phyloP scores from a whole-genome alignment of 2,329 filamentous ascomycete species.

The Delphinella strobiligena region DNA sequence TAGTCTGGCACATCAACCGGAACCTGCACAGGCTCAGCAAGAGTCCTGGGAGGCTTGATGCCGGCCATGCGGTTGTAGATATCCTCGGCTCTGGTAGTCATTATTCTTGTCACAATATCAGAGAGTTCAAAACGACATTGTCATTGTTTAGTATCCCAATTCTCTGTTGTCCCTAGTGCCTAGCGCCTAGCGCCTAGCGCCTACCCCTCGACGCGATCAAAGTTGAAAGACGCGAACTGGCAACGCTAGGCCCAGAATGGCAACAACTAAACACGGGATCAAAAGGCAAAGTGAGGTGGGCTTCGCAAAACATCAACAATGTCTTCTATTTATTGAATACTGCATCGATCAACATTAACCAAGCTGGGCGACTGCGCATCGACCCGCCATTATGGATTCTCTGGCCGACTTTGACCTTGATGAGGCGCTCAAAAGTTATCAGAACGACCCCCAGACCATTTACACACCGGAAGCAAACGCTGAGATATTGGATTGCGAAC shows the following conservation, averaged over 20 bases:
- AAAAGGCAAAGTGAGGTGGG: not conserved
- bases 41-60: conserved; percentile 5
- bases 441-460: conserved; percentile 79
- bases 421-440: conserved; percentile 89
- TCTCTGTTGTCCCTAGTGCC: no score
- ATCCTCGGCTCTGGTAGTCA: not conserved
- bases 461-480: conserved; percentile 76
- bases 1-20: conserved; percentile 7
- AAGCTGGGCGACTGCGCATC: no score
- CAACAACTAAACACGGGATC: not conserved
- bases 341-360: no score
- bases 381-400: conserved; percentile 10
- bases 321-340: no score
- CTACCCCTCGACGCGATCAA: not conserved
- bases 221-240: not conserved
- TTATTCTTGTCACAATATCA: not conserved
- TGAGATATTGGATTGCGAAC: conserved; percentile 80
- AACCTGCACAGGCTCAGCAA: conserved; percentile 5
- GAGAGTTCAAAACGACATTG: no score
- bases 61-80: conserved; percentile 4
- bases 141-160: no score
- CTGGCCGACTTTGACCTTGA: conserved; percentile 74
- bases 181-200: no score
- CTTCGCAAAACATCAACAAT: no score
- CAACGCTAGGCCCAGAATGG: not conserved